A percentile compares a stretch with the other conserved stretches of the same genome.
These are phyloP conservation scores for Austroboletus niveus DNA, from an alignment of 1,284 basidiomycete species.

Conservation along the genomic window DNA sequence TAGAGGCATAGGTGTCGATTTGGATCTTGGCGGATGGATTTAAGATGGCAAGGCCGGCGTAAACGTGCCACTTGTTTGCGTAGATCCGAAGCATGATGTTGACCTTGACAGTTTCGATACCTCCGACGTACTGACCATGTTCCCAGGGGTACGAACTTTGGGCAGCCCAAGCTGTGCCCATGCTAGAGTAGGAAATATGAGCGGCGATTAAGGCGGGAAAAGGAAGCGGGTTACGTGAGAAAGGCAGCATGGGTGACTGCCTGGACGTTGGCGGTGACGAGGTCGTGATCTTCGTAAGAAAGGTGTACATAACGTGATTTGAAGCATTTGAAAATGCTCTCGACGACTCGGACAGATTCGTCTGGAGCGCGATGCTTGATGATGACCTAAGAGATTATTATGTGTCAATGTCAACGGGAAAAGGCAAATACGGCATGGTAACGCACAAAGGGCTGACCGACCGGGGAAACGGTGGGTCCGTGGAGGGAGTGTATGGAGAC, in stretches of 20 bases:
- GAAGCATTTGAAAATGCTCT: conserved; percentile 82
- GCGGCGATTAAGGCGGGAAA: neutral
- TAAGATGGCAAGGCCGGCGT: conserved; percentile 94
- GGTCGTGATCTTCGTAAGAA: conserved; percentile 94
- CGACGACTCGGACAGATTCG: conserved; percentile 74
- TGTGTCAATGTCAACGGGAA: neutral
- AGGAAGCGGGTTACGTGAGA: conserved; percentile 62
- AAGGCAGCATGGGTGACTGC: conserved; percentile 98
- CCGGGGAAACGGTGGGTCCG: conserved; percentile 86
- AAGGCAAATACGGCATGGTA: neutral
- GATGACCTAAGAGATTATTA: conserved; percentile 60
- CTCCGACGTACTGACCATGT: conserved; percentile 91
- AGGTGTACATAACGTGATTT: conserved; percentile 88
- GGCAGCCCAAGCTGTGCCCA: conserved; percentile 95
- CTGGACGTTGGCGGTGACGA: conserved; percentile 96
- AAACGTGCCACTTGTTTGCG: conserved; percentile 98
- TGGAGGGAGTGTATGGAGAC: conserved; percentile 95
- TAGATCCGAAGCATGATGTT: conserved; percentile 97
- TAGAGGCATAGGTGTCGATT: conserved; percentile 88
- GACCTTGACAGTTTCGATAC: conserved; percentile 98
- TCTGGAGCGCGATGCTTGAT: conserved; percentile 86
- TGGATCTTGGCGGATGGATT: conserved; percentile 91
- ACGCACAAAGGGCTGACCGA: conserved; percentile 88
- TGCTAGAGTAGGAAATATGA: conserved; percentile 48
- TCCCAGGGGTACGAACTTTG: conserved; percentile 92